phyloP scores from a whole-genome alignment of 2,329 filamentous ascomycete species.

The Stachybotrys chartarum region DNA sequence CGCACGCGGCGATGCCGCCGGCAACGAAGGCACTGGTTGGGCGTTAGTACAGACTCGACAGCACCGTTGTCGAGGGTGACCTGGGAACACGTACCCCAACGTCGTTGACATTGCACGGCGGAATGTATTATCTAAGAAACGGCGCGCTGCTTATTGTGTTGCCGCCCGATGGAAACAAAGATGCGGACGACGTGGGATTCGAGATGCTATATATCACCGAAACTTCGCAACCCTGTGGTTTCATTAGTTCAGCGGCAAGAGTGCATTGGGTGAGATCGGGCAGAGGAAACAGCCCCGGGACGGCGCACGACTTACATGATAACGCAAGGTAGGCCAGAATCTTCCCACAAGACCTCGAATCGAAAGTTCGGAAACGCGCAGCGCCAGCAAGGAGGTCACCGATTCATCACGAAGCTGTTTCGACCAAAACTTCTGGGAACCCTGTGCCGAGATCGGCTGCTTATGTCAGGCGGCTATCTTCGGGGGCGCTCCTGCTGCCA shows the following conservation, averaged over 20 bases:
- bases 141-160: too few species aligned
- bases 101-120: constrained; percentile 22
- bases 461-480: not conserved
- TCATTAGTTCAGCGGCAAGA: not conserved
- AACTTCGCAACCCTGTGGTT: not conserved
- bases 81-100: constrained; percentile 25
- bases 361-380: not conserved
- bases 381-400: not conserved
- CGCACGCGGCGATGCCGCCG: constrained; percentile 92
- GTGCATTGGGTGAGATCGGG: not conserved
- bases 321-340: not conserved
- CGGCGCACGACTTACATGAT: not conserved
- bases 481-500: too few species aligned
- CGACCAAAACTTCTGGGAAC: not conserved
- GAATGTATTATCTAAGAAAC: not conserved
- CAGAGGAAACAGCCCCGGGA: too few species aligned
- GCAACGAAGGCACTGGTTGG: constrained; percentile 74
- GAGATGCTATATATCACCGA: not conserved
- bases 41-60: constrained; percentile 2
- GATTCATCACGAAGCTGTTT: not conserved
- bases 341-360: not conserved
- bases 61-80: not conserved
- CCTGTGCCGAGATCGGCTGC: not conserved
- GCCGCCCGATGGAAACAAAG: not conserved
- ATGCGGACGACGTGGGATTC: not conserved